phyloP scores from a whole-genome alignment of 176 grass and related monocot genomes.

The Cenchrus fungigraminus region DNA sequence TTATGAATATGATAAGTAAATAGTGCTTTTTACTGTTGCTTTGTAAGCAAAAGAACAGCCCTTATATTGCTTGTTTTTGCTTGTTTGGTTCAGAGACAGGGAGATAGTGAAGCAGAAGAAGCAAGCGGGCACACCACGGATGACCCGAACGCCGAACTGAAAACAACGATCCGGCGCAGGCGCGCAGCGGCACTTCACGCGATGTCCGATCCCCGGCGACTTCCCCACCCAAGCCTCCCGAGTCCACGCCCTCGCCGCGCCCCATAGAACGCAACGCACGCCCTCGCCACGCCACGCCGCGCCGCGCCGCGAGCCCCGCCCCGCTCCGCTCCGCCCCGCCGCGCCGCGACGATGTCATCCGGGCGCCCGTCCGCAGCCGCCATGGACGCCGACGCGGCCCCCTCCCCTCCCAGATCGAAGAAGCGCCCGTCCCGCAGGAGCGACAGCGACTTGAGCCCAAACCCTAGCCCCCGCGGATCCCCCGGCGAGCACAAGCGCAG shows the following conservation, averaged over 20 bases:
- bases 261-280: neutral
- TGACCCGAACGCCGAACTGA: too few relatives aligned
- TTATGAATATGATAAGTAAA: too few relatives aligned
- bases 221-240: neutral
- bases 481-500: conserved; percentile 40
- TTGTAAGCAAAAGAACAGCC: too few relatives aligned
- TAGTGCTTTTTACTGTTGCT: too few relatives aligned
- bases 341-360: conserved; percentile 32
- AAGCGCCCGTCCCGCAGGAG: conserved; percentile 28
- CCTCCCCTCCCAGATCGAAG: conserved; percentile 29
- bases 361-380: conserved; percentile 27
- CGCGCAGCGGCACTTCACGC: neutral
- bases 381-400: conserved; percentile 43
- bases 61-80: too few relatives aligned
- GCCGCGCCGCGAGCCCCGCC: neutral
- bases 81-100: too few relatives aligned
- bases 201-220: neutral
- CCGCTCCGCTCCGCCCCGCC: neutral
- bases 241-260: neutral
- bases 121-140: too few relatives aligned
- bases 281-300: neutral
- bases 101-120: too few relatives aligned
- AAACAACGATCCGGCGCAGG: too few relatives aligned
- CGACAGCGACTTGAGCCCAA: conserved; percentile 35
- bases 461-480: conserved; percentile 41